Evolutionary conservation across 371 early-diverging fungal genomes (phyloP).

Genomic region (Chytridiales sp.): DNA sequence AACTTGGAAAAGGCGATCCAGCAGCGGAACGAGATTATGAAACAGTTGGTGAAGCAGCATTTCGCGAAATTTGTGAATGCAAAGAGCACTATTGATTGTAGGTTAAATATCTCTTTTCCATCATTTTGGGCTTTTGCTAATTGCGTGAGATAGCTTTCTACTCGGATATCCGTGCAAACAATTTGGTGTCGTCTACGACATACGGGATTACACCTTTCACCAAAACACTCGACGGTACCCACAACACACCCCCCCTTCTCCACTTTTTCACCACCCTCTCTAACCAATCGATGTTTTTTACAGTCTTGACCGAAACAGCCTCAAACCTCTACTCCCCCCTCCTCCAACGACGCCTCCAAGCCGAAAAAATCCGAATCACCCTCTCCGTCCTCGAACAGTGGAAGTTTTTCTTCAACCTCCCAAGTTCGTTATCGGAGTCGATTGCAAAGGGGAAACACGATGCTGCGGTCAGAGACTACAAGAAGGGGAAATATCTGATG

Average conservation of each 20-base stretch:
- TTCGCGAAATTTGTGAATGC: slow-evolving; percentile 96
- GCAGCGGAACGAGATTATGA: slow-evolving; percentile 81
- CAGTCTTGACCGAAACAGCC: slow-evolving; percentile 70
- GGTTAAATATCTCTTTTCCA: too few species aligned
- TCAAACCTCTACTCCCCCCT: slow-evolving; percentile 85
- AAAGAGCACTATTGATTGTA: slow-evolving; percentile 90
- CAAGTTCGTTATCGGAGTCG: slow-evolving; percentile 78
- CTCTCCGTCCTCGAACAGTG: slow-evolving; percentile 87
- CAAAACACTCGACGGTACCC: slow-evolving; percentile 57
- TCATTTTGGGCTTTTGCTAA: background rate
- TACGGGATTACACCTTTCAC: slow-evolving; percentile 77
- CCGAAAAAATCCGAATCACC: slow-evolving; percentile 87
- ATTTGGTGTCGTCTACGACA: slow-evolving; percentile 72
- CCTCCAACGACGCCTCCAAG: slow-evolving; percentile 77
- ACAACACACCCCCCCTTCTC: background rate
- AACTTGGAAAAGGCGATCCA: slow-evolving; percentile 70
- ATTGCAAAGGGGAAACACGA: slow-evolving; percentile 83
- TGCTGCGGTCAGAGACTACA: slow-evolving; percentile 91
- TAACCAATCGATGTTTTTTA: background rate
- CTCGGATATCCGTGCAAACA: slow-evolving; percentile 82
- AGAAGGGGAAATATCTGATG: slow-evolving; percentile 75
- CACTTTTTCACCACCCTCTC: background rate
- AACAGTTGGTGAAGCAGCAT: slow-evolving; percentile 85
- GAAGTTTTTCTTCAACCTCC: slow-evolving; percentile 92
- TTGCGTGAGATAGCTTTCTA: slow-evolving; percentile 63